phyloP scores from a whole-genome alignment of 75 land plant genomes.

The Chamaecyparis obtusa region DNA sequence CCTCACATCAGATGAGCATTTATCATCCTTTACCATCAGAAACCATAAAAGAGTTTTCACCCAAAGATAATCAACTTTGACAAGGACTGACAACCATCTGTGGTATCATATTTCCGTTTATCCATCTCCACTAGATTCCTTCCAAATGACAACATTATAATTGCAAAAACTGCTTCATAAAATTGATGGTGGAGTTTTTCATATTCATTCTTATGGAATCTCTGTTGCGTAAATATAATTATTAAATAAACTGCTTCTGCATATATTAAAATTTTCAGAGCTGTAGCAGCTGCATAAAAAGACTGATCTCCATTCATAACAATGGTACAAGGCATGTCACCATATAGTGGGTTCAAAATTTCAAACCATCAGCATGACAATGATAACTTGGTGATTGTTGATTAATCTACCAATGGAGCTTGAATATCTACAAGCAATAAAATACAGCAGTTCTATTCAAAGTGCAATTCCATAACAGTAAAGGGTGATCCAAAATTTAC shows the following conservation, averaged over 20 bases:
- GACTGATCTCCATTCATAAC: too few species aligned
- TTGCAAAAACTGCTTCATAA: neutral
- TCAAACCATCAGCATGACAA: neutral
- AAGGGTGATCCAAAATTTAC: neutral
- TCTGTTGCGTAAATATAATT: neutral
- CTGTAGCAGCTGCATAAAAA: neutral
- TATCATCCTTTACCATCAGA: neutral
- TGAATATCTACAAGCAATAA: neutral
- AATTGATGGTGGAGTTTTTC: neutral
- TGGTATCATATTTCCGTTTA: too few species aligned
- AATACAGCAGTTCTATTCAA: neutral
- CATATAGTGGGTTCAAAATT: neutral
- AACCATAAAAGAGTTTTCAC: neutral
- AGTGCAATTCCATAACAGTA: neutral
- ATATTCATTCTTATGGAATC: neutral
- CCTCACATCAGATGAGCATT: neutral
- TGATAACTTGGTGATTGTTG: neutral
- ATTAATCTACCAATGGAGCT: neutral
- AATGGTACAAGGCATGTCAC: neutral
- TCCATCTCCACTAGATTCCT: neutral
- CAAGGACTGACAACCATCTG: too few species aligned
- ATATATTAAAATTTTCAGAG: neutral
- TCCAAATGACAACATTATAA: neutral
- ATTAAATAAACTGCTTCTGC: neutral
- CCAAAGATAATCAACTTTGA: neutral